Evolutionary conservation across 805 yeast species (phyloP), one percentile per base, ranked within the genome.

Genomic region (Wickerhamia fluorescens): DNA sequence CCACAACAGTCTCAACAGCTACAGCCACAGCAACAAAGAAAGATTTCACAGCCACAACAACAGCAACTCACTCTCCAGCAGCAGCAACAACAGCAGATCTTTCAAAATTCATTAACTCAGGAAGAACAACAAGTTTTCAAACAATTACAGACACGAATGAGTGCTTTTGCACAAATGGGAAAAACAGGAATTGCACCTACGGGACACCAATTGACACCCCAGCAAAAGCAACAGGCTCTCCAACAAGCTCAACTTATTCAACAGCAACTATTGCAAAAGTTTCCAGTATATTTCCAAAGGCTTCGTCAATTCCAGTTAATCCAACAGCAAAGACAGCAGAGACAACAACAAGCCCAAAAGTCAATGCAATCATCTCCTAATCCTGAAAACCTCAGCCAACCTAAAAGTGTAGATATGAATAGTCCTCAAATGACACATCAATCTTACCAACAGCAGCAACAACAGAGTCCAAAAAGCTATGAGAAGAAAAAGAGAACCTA

Each of bases 71-170:
- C 32, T 14, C 24, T 26, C n/a, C 49, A 47, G 27, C 67, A 59
- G 34, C 65, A 58, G 28, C 67, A 61, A 29, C 68, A 63, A 29
- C 68, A 63, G 38, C 68, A 63, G 34, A 56, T 63, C n/a, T 62
- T 63, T 56, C 68, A 59, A 29, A 53, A 41, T 34, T 45, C 64
- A 7, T 49, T 63, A 25, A 42, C 59, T 3, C 59, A 66, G 1
- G 61, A 61, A 31, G 69, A 63, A 33, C 70, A 63, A 32, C 64
- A 56, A 27, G 39, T 49, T 4, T 63, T 59, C 48, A 53, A 59
- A 33, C 68, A 61, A 27, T 41, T 58, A 31, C 70, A 63, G 35
- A 37, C 51, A 2, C 47, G 58, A 23, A 58, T 61, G 58, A 55
- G 49, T 32, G 54, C 67, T 2, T 56, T 61, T 27, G 61, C 58